These are phyloP conservation scores for Nicotiana tomentosiformis DNA, from an alignment of 257 asterid genomes.

Conservation along the genomic window DNA sequence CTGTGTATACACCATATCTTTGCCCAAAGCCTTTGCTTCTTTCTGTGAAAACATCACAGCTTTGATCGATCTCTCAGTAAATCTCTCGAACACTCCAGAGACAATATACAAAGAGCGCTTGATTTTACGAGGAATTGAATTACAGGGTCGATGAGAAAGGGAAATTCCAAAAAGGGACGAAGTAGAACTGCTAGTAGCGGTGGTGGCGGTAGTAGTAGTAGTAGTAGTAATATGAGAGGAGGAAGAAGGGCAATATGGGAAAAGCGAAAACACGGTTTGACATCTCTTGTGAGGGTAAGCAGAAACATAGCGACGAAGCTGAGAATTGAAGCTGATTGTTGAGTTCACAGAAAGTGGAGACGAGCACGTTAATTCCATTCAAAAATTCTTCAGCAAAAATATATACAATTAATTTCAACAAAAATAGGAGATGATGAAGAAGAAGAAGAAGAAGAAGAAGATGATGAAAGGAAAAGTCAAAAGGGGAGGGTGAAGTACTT, in stretches of 20 bases:
- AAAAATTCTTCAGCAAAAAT: neutral
- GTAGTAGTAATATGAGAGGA: conserved; percentile 13
- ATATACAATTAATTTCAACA: neutral
- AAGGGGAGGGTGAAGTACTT: neutral
- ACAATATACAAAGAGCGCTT: conserved; percentile 43
- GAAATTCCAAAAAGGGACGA: conserved; percentile 49
- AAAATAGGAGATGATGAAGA: neutral
- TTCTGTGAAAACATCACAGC: conserved; percentile 86
- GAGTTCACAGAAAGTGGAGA: conserved; percentile 68
- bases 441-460: neutral
- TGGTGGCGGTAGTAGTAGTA: neutral
- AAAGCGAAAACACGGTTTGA: conserved; percentile 26
- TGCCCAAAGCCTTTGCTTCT: conserved; percentile 76
- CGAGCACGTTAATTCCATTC: conserved; percentile 61
- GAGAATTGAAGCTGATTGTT: conserved; percentile 25
- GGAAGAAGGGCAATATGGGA: conserved; percentile 20
- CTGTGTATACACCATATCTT: conserved; percentile 67
- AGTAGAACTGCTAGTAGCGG: conserved; percentile 35
- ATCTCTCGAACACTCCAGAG: conserved; percentile 81
- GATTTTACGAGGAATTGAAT: conserved; percentile 12
- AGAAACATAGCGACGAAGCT: conserved; percentile 32
- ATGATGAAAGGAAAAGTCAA: conserved; percentile 7
- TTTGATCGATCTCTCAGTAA: conserved; percentile 88
- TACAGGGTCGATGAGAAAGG: conserved; percentile 25
- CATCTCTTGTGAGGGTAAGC: conserved; percentile 25